Evolutionary conservation across 257 asterid species (phyloP).

Genomic region (Nicotiana attenuata): DNA sequence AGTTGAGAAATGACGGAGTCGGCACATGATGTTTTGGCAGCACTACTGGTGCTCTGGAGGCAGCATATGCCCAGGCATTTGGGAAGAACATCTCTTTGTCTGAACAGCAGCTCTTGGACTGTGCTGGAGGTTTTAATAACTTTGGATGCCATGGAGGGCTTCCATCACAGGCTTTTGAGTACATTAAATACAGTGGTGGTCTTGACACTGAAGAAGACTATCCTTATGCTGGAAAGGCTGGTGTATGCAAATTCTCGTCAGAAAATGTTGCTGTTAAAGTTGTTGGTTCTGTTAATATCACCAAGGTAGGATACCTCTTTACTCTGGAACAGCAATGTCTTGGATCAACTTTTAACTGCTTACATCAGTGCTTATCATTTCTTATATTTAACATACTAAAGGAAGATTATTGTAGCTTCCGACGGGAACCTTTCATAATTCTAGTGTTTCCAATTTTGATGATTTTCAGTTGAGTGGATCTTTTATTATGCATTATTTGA

Average conservation of each 20-base stretch:
- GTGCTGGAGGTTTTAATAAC: constrained; percentile 87
- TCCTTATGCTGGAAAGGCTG: constrained; percentile 67
- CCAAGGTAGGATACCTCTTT: constrained; percentile 48
- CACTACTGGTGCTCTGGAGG: constrained; percentile 95
- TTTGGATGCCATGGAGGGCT: constrained; percentile 90
- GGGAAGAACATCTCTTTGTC: constrained; percentile 72
- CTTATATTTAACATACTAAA: background rate
- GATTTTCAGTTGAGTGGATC: background rate
- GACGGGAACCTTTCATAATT: background rate
- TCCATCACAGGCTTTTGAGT: constrained; percentile 96
- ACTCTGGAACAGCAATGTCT: background rate
- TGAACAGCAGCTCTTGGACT: constrained; percentile 97
- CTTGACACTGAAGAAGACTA: constrained; percentile 78
- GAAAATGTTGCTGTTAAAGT: constrained; percentile 63
- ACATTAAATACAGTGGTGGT: constrained; percentile 86
- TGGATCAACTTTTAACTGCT: background rate
- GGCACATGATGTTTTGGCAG: constrained; percentile 28
- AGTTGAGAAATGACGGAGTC: background rate
- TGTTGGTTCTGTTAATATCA: constrained; percentile 71
- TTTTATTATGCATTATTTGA: too few relatives aligned
- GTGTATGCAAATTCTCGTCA: constrained; percentile 60
- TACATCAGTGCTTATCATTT: background rate
- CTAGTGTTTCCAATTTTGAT: background rate
- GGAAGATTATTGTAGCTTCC: background rate
- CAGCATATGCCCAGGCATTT: constrained; percentile 82